Base-by-base conservation (phyloP, 2,329 filamentous ascomycete genomes). In the Ophiostoma ulmi region DNA sequence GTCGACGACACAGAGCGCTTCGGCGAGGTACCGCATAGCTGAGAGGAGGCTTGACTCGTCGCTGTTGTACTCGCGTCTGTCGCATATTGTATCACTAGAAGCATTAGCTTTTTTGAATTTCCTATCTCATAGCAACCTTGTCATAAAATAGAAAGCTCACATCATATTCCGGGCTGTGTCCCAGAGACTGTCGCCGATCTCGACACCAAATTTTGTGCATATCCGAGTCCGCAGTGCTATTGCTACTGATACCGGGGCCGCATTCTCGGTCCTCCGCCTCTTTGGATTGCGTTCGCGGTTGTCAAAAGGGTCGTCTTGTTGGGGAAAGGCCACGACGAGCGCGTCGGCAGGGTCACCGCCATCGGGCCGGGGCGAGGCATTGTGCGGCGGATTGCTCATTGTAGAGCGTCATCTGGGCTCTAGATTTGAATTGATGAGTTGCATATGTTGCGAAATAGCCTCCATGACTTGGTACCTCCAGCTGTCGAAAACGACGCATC, bases 251-350 rank as follows among this genome's bases (percentile, higher is more conserved):
- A 72, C 22, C 1, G 52, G 52, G 5, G 31, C 68, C 1, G 22
- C 48, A 1, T 69, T 1, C 1, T 73, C 72, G 1, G 70, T 73
- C 55, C 69, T 73, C 2, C 70, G 63, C 20, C 73, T 63, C 69
- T 74, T 74, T 6, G 72, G 41, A 14, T 71, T 70, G 17, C 71
- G 71, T 13, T 72, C 70, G 55, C 69, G 58, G 38, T n/a, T 38
- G 20, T 64, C 58, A 22, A 70, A 70, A 4, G 68, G 67, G 48
- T 72, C 71, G 4, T 74, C 71, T 26, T 67, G 70, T 52, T 61
- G 52, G 6, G n/a, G 31, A 20, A 67, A 65, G 41, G 39, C 64
- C 38, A 67, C 69, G 39, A 38, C 63, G n/a, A 65, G 70, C 11
- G 39, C 38, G 31, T 52, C 63, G 6, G 68, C 38, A 8, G 52